These are phyloP conservation scores for Aureobasidium sp. DNA, from an alignment of 2,329 filamentous ascomycete species.

Conservation along the genomic window DNA sequence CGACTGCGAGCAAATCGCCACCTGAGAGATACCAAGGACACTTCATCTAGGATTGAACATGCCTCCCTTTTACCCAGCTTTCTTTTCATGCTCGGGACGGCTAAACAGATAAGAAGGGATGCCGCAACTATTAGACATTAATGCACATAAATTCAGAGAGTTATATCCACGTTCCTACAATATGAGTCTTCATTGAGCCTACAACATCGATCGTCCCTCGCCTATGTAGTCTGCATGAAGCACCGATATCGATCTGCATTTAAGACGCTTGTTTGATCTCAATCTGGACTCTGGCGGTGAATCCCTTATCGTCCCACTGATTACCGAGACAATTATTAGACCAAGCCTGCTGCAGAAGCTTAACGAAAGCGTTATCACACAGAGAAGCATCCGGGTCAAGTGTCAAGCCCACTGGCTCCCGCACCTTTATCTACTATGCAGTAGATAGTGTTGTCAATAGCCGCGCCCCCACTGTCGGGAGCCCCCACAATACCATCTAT, in stretches of 20 bases:
- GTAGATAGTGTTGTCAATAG: background rate
- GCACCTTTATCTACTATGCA: background rate
- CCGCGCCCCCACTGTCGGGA: background rate
- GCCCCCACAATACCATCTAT: background rate
- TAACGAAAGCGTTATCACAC: background rate
- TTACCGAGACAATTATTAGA: background rate
- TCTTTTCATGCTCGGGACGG: background rate
- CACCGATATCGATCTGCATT: background rate
- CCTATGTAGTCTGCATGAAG: background rate
- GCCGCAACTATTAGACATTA: background rate
- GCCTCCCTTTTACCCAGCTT: no score
- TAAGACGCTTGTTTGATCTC: background rate
- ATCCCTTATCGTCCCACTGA: background rate
- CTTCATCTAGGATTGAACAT: background rate
- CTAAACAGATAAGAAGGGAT: background rate
- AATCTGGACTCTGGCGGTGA: background rate
- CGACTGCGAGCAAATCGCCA: conserved; percentile 1
- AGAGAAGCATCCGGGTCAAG: conserved; percentile 1
- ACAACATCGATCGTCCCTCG: background rate
- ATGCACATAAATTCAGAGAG: background rate
- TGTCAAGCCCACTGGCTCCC: background rate
- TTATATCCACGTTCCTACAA: background rate
- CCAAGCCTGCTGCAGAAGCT: conserved; percentile 9
- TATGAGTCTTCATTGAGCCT: background rate
- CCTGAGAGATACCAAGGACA: background rate